Evolutionary conservation across 495 filamentous ascomycete genomes (phyloP).

Genomic region (Penicillium herquei): DNA sequence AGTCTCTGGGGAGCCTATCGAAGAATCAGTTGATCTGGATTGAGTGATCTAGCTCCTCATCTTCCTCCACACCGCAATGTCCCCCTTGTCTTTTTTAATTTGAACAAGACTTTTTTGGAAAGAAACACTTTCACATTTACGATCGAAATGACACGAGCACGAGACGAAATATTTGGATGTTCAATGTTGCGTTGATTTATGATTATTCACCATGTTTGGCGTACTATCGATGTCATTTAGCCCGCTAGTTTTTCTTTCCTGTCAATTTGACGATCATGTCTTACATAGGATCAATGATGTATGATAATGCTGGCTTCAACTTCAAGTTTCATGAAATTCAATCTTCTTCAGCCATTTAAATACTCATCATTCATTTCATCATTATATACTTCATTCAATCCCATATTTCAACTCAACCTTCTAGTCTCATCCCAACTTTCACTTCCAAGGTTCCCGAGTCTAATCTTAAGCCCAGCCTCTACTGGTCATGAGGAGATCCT

Average conservation of each 20-base stretch:
- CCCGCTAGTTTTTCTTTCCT: conserved; percentile 12
- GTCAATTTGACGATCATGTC: conserved; percentile 5
- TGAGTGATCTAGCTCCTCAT: neutral
- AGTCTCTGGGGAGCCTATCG: neutral
- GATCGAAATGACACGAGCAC: conserved; percentile 26
- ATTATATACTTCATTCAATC: too few species aligned
- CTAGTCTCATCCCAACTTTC: too few species aligned
- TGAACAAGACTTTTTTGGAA: neutral
- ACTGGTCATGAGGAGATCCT: too few species aligned
- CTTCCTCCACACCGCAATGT: neutral
- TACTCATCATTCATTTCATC: too few species aligned
- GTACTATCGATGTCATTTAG: conserved; percentile 11
- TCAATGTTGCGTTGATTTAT: neutral
- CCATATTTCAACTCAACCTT: too few species aligned
- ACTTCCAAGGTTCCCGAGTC: neutral
- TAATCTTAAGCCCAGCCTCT: neutral
- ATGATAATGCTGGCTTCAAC: neutral
- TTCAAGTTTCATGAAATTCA: neutral
- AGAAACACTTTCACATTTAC: conserved; percentile 11
- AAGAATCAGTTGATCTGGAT: neutral
- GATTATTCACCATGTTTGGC: conserved; percentile 6
- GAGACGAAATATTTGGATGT: conserved; percentile 12
- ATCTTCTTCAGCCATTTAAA: too few species aligned
- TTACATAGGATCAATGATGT: neutral
- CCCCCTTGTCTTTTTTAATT: neutral